phyloP scores from a whole-genome alignment of 1,284 basidiomycete genomes.

The Neolentinus lepideus region DNA sequence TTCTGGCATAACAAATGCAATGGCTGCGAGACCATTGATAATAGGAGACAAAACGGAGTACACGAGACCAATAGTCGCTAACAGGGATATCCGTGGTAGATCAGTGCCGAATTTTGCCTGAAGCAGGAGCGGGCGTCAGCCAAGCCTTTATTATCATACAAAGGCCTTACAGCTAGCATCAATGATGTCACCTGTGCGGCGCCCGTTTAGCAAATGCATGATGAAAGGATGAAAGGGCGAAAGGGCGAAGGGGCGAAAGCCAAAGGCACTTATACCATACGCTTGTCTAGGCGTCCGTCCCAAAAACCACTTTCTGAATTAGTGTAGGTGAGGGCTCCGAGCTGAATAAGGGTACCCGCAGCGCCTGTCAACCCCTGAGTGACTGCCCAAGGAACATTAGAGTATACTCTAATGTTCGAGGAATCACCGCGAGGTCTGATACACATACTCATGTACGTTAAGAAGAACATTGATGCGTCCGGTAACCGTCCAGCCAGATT shows the following conservation, averaged over 20 bases:
- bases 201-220: background rate
- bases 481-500: constrained; percentile 58
- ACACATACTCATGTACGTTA: constrained; percentile 57
- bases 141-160: background rate
- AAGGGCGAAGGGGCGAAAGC: too few species aligned
- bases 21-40: constrained; percentile 61
- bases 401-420: background rate
- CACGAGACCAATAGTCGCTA: constrained; percentile 47
- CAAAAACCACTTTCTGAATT: constrained; percentile 49
- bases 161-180: constrained; percentile 16
- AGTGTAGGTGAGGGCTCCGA: constrained; percentile 60
- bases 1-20: constrained; percentile 57
- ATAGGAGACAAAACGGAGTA: constrained; percentile 73
- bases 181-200: constrained; percentile 19
- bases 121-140: background rate
- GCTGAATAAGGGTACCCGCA: constrained; percentile 54
- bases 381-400: constrained; percentile 22
- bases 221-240: constrained; percentile 23
- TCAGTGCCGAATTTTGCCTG: constrained; percentile 38
- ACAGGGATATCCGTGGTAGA: constrained; percentile 39
- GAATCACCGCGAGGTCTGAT: background rate
- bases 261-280: constrained; percentile 20
- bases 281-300: constrained; percentile 50
- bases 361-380: constrained; percentile 49
- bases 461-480: constrained; percentile 72